Evolutionary conservation across 1,284 basidiomycete species (phyloP).

Genomic region (Ceratobasidium papillatum): DNA sequence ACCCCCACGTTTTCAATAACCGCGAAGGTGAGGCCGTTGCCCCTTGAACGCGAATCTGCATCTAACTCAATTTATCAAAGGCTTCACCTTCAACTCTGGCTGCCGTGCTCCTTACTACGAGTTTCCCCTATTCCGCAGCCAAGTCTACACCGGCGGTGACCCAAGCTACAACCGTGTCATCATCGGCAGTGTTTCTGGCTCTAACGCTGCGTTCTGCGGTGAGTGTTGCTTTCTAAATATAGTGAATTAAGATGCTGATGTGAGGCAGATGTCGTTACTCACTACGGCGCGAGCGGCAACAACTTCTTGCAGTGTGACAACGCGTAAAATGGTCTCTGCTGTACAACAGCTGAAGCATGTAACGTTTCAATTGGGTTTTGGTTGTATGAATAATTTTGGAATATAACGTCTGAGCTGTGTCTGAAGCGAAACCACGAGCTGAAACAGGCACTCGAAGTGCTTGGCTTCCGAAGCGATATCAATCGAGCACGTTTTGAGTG

Average conservation of each 20-base stretch:
- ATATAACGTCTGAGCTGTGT: no score
- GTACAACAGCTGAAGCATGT: background rate
- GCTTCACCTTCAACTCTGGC: conserved; percentile 30
- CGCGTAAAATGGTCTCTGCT: background rate
- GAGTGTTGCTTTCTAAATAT: background rate
- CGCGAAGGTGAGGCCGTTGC: conserved; percentile 3
- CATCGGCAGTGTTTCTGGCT: conserved; percentile 28
- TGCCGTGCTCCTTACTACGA: conserved; percentile 20
- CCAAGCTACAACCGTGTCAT: conserved; percentile 29
- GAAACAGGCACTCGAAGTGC: no score
- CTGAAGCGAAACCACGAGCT: no score
- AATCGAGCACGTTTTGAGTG: no score
- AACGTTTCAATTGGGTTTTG: no score
- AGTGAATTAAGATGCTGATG: background rate
- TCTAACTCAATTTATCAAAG: background rate
- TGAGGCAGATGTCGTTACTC: conserved; percentile 24
- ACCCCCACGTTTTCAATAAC: conserved; percentile 37
- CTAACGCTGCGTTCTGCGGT: conserved; percentile 32
- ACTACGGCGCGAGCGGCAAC: conserved; percentile 20
- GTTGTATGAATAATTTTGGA: no score
- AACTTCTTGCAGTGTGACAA: conserved; percentile 37
- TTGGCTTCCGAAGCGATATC: no score
- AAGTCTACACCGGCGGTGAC: conserved; percentile 31
- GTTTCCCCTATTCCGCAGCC: conserved; percentile 24
- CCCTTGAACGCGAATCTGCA: background rate